Base-by-base conservation (phyloP, 441 rosid species). In the Heliophila coronopifolia region DNA sequence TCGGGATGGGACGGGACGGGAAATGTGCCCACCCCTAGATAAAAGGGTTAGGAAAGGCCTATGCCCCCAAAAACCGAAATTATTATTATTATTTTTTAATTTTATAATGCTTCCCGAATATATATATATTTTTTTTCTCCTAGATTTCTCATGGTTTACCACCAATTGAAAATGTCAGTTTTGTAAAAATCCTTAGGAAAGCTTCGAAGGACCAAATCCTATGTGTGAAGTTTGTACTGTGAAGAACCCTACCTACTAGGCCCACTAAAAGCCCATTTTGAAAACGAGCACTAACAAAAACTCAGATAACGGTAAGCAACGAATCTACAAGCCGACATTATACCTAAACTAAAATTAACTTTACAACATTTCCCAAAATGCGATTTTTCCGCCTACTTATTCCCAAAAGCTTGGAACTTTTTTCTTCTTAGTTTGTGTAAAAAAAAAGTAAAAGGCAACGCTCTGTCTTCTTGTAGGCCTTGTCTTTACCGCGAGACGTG, bases 401-500 rank as follows among this genome's bases (percentile, higher is more conserved):
- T 50, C 65, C 65, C 13, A 12, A 58, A 58, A 58, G 61, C 14
- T 58, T 65, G 65, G 59, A 51, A 51, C 44, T 65, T 63, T 39
- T 15, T 9, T 15, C 2, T 14, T 18, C n/a, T n/a, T n/a, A n/a
- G n/a, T 30, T 2, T 16, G 13, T 11, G 7, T 5, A 45, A 43
- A 38, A 58, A 37, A 4, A 30, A 2, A 20, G 40, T 20, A 28
- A 58, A 33, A 43, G 36, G 44, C 31, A 58, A 12, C 8, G 12
- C 20, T 57, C 23, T 65, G 64, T 65, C 4, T 20, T 4, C 2
- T 2, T 20, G 23, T 44, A 9, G 28, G 53, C 69, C 63, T 50
- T 42, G 69, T 36, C 48, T 64, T 57, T 64, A 2, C 65, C 60
- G 30, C 9, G 34, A 58, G 65, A 65, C 65, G 70, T 65, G 70